Percentiles rank a stretch among this genome's conserved stretches.
phyloP scores from a whole-genome alignment of 768 basidiomycete genomes.

The Gymnopilus junonius region DNA sequence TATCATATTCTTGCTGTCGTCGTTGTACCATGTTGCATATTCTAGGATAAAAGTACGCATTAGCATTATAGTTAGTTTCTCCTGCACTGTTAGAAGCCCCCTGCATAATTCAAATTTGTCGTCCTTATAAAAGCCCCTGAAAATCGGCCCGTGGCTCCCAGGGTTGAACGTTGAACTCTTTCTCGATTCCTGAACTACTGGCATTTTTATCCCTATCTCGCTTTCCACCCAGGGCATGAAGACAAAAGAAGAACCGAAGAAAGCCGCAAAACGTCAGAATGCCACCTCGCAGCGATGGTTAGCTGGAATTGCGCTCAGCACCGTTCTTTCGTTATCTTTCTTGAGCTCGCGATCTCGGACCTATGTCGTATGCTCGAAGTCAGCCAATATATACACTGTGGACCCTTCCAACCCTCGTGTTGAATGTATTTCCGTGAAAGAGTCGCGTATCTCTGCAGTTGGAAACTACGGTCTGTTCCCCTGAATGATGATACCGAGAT shows the following conservation, averaged over 20 bases:
- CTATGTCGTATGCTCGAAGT: slow-evolving; percentile 64
- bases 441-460: slow-evolving; percentile 47
- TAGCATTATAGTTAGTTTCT: neutral
- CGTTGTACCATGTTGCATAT: neutral
- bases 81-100: neutral
- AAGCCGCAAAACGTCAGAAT: neutral
- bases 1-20: neutral
- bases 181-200: neutral
- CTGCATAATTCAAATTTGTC: neutral
- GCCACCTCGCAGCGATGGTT: neutral
- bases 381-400: slow-evolving; percentile 70
- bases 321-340: neutral
- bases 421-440: slow-evolving; percentile 64
- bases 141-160: neutral
- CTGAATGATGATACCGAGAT: neutral
- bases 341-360: slow-evolving; percentile 14
- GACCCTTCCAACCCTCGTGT: slow-evolving; percentile 53
- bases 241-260: neutral
- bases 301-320: slow-evolving; percentile 12
- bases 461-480: slow-evolving; percentile 51
- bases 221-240: neutral
- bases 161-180: neutral
- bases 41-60: neutral
- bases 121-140: neutral
- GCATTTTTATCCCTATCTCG: neutral